Evolutionary conservation across 164 flowering plant species (phyloP), one percentile per base, ranked within the genome.

Genomic region (Stephania cephalantha): DNA sequence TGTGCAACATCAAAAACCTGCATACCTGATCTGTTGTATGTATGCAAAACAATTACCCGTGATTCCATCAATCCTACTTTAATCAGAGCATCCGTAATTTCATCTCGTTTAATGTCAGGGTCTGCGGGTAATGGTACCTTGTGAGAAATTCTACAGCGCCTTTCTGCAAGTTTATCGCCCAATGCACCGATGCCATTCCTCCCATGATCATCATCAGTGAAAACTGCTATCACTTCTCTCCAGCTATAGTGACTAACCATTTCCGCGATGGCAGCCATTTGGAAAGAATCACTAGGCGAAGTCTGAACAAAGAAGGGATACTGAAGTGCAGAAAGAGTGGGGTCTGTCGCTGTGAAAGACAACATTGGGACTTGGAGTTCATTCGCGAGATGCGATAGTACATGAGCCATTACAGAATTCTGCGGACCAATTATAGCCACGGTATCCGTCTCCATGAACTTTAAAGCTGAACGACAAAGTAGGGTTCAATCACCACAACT

Each of bases 11-110:
- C 73, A 61, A 85, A 79, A 2, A 85, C 78, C 76, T 42, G 13
- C 3, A 46, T 68, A 65, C 84, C 87, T 10, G 61, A 50, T 2
- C 13, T 52, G 30, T 72, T 42, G 69, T 78, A 81, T 42, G 83
- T 76, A 71, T 83, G 85, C 10, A 85, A 64, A 64, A 85, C 78
- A 12, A 85, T 50, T 17, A 85, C 66, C 35, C 87, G 79, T 20
- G 85, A 81, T 55, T 85, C 85, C 82, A 79, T 48, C 52, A 74
- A 18, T 25, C 78, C 78, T 64, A 85, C 75, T 70, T 83, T 79
- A 22, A 79, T 64, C 58, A 85, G 76, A 45, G 77, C 55, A 74
- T 81, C 80, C 72, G 66, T 76, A 48, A 83, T 74, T 2, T 74
- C 68, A 65, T 71, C 78, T 68, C 65, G 65, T 9, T 46, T 77